Base-by-base conservation (phyloP, 164 flowering plant species). In the Saururus chinensis region DNA sequence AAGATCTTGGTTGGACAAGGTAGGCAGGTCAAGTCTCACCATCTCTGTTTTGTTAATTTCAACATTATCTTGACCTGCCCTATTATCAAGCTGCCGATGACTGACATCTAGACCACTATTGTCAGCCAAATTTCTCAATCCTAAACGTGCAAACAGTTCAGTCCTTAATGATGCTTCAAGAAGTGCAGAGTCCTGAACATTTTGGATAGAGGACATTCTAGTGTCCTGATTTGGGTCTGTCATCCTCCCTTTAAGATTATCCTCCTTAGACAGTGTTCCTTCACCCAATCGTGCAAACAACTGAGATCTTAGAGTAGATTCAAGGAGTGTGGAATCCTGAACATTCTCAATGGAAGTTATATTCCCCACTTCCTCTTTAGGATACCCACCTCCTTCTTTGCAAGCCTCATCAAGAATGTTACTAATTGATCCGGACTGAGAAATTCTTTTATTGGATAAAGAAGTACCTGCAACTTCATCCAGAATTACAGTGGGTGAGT, bases 161-260 rank as follows among this genome's bases (percentile, higher is more conserved):
- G 92, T 84, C 74, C 98, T 80, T 25, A 92, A 74, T 53, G 83
- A 75, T 57, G 84, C 91, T 77, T 92, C 98, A 60, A 81, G 89
- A 71, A 76, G 75, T 52, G 81, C 71, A 67, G 76, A 62, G 64
- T 84, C 86, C 61, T 73, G 70, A 12, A 74, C 19, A 49, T 52
- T 63, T 68, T 73, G 79, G 61, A 40, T 2, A 9, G 61, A 51
- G 52, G 42, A 42, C 49, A 53, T 73, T 54, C 41, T 30, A 48
- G 62, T 42, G 37, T 60, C 67, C 45, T 61, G 55, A 66, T 65
- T 55, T 40, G 55, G 30, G 19, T 59, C 60, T 41, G 58, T 57
- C 48, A 68, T 73, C 61, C 60, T 60, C 24, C 60, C 63, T 59
- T 60, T 75, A 60, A 53, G 53, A 40, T 45, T 63, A 68, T 71